phyloP scores from a whole-genome alignment of 1,284 basidiomycete genomes.

The Dichomitus squalens region DNA sequence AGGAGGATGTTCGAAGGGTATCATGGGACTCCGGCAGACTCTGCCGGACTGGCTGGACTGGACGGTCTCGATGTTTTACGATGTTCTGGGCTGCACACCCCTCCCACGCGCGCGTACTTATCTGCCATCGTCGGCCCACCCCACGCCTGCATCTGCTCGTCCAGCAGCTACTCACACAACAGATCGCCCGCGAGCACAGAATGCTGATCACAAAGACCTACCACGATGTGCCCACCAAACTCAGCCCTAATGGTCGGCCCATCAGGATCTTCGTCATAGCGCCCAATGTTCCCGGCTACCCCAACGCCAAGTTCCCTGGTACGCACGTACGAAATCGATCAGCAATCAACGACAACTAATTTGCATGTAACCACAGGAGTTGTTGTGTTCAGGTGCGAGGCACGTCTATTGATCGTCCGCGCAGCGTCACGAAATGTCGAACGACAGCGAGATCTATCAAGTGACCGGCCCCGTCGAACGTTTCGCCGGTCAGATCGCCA shows the following conservation, averaged over 20 bases:
- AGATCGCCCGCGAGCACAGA: neutral
- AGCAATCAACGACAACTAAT: conserved; percentile 10
- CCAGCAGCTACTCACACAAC: too few relatives aligned
- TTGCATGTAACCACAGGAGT: conserved; percentile 53
- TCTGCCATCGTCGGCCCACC: too few relatives aligned
- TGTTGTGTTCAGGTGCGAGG: conserved; percentile 72
- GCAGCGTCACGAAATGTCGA: conserved; percentile 7
- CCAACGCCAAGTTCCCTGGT: conserved; percentile 84
- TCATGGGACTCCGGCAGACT: too few relatives aligned
- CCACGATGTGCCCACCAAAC: conserved; percentile 73
- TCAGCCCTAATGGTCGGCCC: conserved; percentile 61
- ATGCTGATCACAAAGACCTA: conserved; percentile 83
- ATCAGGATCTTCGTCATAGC: conserved; percentile 81
- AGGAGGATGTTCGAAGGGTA: too few relatives aligned
- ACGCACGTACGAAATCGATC: conserved; percentile 12
- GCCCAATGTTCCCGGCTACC: conserved; percentile 71
- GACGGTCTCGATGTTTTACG: too few relatives aligned
- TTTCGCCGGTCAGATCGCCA: conserved; percentile 91
- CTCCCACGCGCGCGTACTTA: too few relatives aligned
- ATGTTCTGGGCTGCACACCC: too few relatives aligned
- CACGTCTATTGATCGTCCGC: neutral
- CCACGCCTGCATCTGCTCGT: too few relatives aligned
- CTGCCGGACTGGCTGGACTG: too few relatives aligned
- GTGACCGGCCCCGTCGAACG: conserved; percentile 87
- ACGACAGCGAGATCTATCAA: conserved; percentile 78